Base-by-base conservation (phyloP, 768 basidiomycete genomes). In the Daedaleopsis sinensis region DNA sequence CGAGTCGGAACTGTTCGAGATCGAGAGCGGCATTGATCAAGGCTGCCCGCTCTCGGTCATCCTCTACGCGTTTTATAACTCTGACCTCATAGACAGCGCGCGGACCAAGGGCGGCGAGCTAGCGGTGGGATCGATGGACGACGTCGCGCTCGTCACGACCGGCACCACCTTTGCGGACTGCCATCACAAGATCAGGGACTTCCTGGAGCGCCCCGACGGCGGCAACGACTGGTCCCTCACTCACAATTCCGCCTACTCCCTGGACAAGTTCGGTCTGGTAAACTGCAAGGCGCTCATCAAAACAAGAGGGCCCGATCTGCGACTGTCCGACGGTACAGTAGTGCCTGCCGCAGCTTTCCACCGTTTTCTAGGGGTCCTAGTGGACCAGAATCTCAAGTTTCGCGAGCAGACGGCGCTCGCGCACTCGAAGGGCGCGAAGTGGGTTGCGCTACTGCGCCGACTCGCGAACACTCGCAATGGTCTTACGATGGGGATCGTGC, bases 341-440 rank as follows among this genome's bases (percentile, higher is more conserved):
- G 70, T 76, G 48, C 36, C 57, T 18, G 62, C 72, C 5, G 15
- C 54, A 11, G 24, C n/a, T 6, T 37, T 55, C 1, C 61, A 68
- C 55, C 72, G 70, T 35, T 73, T 74, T 54, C 67, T 78, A 0
- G 78, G 77, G 0, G 59, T 79, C 0, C 38, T 64, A 9, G 19
- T 77, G 0, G 75, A 78, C 64, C 52, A 69, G 1, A 65, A 67
- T 37, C 62, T 79, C 3, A n/a, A 59, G 0, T 78, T 71, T 62
- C 59, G 68, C 7, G 62, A 42, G 57, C 64, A 66, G 38, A 55
- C 35, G 21, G 65, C 44, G 16, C 59, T 53, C 16, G 69, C 63
- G n/a, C 69, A 1, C 57, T 42, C 6, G 72, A 68, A 56, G 72
- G 71, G 13, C 46, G 48, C 13, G 50, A 59, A 13, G 67, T 42